Base-by-base conservation (phyloP, 306 rosid genomes). In the Rosa rugosa region DNA sequence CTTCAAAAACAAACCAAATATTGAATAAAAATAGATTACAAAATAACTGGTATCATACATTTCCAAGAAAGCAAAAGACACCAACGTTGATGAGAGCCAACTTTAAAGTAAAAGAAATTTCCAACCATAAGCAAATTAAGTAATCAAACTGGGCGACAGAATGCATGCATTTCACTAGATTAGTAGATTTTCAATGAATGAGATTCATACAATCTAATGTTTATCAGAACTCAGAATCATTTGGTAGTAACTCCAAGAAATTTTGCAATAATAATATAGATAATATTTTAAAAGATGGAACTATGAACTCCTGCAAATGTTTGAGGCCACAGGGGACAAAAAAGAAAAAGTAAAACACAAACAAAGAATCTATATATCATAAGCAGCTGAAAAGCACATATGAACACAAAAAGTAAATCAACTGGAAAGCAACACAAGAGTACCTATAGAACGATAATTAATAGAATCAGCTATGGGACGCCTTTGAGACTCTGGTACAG, bases 381-480 rank as follows among this genome's bases (percentile, higher is more conserved):
- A 62, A 42, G 16, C 69, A 65, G 51, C 17, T 3, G 54, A 14
- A n/a, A 45, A 38, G 68, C 76, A 45, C 25, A 60, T n/a, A 49
- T n/a, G 54, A 49, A 49, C 49, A 70, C 13, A 38, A 49, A n/a
- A 71, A 25, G 14, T 10, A n/a, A 69, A 64, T 50, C 47, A 66
- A 20, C 65, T 78, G 38, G 34, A 42, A 56, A 69, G 57, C 31
- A 73, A 80, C 36, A 76, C 34, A 87, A 75, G 8, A 82, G 80
- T 92, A 95, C 99, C 99, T 90, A 95, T 85, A 23, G 94, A 71
- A 69, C 0, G 97, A 80, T 79, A 90, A 87, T 90, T 91, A 50
- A 91, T 86, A 87, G 97, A 84, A 49, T 93, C 95, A 45, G 90
- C 92, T 49, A 90, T 74, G 34, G 91, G 86, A 62, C 77, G 90